These are phyloP conservation scores for Ogataea corticis DNA, from an alignment of 805 yeast genomes.

Conservation along the genomic window DNA sequence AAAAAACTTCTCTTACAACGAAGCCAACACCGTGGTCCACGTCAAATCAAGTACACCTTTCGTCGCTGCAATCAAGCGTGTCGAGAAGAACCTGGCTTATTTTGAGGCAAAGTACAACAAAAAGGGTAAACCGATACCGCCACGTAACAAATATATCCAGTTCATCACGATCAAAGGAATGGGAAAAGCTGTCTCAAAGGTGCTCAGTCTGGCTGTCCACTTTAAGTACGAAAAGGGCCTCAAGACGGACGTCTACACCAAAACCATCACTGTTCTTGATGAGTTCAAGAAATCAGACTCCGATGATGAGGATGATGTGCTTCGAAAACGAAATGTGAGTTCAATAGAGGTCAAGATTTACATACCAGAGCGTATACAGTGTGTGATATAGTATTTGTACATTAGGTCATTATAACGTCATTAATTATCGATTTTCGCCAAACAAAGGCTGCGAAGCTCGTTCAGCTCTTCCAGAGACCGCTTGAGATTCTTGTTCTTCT, in stretches of 20 bases:
- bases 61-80: conserved; percentile 68
- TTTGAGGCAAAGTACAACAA: conserved; percentile 42
- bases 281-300: conserved; percentile 43
- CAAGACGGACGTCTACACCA: conserved; percentile 62
- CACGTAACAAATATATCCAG: conserved; percentile 27
- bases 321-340: conserved; percentile 47
- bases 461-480: conserved; percentile 54
- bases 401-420: background rate
- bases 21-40: conserved; percentile 49
- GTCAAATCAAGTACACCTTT: conserved; percentile 70
- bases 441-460: conserved; percentile 43
- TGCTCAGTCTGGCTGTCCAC: conserved; percentile 60
- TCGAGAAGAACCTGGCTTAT: conserved; percentile 47
- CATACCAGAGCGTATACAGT: conserved; percentile 5
- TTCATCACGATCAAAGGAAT: conserved; percentile 66
- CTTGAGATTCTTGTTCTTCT: conserved; percentile 44
- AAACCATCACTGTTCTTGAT: conserved; percentile 68
- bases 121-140: conserved; percentile 33
- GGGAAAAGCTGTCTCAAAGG: conserved; percentile 71
- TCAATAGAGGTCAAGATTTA: conserved; percentile 47
- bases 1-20: conserved; percentile 41
- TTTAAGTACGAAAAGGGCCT: conserved; percentile 52
- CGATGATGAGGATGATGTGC: conserved; percentile 29
- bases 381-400: conserved; percentile 1
- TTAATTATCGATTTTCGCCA: conserved; percentile 21